Base-by-base conservation (phyloP, 306 rosid species). In the Vigna nakashimae region DNA sequence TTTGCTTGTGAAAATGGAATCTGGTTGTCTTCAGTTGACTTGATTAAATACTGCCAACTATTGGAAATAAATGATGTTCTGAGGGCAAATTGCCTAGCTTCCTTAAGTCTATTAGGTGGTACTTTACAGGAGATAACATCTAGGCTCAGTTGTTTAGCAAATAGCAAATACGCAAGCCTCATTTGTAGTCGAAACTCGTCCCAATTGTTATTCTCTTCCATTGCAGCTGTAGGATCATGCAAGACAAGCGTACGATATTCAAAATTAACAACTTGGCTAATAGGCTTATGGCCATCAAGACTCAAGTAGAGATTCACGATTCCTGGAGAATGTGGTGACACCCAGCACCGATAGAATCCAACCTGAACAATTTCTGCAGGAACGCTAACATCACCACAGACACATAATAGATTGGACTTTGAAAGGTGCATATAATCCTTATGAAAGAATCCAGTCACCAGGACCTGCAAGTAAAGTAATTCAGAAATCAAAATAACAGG, bases 301-400 rank as follows among this genome's bases (percentile, higher is more conserved):
- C 97, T 90, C 89, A 92, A 50, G 78, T 77, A 96, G 63, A 96
- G 86, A 83, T 87, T 82, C 83, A 88, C 89, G 0, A 76, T 24
- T 81, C 93, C 91, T 7, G 92, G 87, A 53, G 89, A 73, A 85
- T 85, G 96, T 7, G 91, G 89, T 49, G 91, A 64, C 46, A 96
- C 79, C 83, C 88, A 75, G 73, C 96, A 96, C 36, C 96, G 91
- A 79, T 91, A 96, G 57, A 90, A 98, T 73, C 99, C 99, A 76
- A 69, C 84, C 84, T 92, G 99, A 86, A 91, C 89, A 82, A 77
- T 45, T 85, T 91, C 98, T 36, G 78, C 84, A 32, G 85, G 79
- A 87, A 91, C 77, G 45, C 83, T 77, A 42, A 79, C 78, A 80
- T 91, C 97, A 38, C 94, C 99, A 80, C 94, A 86, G 69, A 90